Evolutionary conservation across 2,329 filamentous ascomycete genomes (phyloP), one percentile per base, ranked within the genome.

Genomic region (Pleurostoma richardsiae): DNA sequence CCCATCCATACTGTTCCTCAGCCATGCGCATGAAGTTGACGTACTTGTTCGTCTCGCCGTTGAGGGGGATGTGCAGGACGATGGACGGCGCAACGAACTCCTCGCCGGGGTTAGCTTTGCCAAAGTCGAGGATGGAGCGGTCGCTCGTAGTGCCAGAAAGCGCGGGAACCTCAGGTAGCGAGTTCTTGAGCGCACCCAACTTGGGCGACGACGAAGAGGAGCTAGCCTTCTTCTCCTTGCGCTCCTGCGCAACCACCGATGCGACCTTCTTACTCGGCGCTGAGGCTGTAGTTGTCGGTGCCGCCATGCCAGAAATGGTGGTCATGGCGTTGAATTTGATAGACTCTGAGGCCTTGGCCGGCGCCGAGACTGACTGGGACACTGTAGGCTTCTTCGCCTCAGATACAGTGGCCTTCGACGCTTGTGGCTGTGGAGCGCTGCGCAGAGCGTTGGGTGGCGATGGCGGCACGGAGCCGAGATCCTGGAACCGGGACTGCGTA

Each of bases 21-120:
- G 95, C 94, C 67, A 97, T 77, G 40, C 90, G 88, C 59, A 92
- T 91, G 54, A 97, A 96, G 65, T 97, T 97, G 68, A 99, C 83
- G 51, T 95, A 92, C 55, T 92, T 90, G 64, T 96, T 96, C 33
- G 82, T 86, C 56, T 88, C 83, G 39, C 90, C 88, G 4, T 85
- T 80, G 38, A 99, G 77, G 0, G 88, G 83, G 48, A 99, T 85
- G 46, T 87, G 84, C 19, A 99, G 77, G 45, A 95, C 80, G 52
- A 99, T 96, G 4, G 83, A 95, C 39, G 83, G 90, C 3, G 79
- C 80, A 48, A 73, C 66, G 3, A 71, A 64, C 53, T 86, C 82
- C 42, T 82, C 76, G 30, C 80, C 80, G 3, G 77, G 77, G 44
- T 75, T 73, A 1, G 71, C 77, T 54, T 78, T 78, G 54, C 79